These are phyloP conservation scores for Xylaria multiplex DNA, from an alignment of 2,329 filamentous ascomycete species.

Conservation along the genomic window DNA sequence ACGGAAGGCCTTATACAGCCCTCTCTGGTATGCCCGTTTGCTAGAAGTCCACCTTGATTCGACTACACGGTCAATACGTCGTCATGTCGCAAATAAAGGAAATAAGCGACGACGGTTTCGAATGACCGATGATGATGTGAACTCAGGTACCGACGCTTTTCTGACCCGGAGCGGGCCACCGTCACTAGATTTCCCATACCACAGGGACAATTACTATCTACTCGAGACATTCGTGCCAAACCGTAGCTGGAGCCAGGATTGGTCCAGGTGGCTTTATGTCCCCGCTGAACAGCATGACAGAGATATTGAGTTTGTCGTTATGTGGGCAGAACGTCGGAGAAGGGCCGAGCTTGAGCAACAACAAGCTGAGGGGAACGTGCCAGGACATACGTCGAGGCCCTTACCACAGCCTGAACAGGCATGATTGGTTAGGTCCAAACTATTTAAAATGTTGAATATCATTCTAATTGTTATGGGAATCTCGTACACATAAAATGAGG, in stretches of 20 bases:
- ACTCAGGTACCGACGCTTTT: slow-evolving; percentile 60
- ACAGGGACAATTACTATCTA: slow-evolving; percentile 68
- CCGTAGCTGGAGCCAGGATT: slow-evolving; percentile 61
- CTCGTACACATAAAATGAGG: neutral
- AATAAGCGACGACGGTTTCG: slow-evolving; percentile 58
- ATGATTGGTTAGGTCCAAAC: neutral
- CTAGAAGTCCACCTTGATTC: slow-evolving; percentile 60
- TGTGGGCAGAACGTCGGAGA: slow-evolving; percentile 41
- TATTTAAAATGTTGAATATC: neutral
- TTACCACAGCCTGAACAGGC: neutral
- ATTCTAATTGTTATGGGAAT: slow-evolving; percentile 5
- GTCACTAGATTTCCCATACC: slow-evolving; percentile 63
- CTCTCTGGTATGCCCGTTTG: slow-evolving; percentile 61
- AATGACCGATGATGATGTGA: slow-evolving; percentile 58
- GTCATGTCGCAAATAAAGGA: slow-evolving; percentile 60
- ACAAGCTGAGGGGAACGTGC: neutral
- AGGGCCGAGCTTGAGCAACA: slow-evolving; percentile 17
- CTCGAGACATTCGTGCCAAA: slow-evolving; percentile 67
- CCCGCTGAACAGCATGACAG: slow-evolving; percentile 53
- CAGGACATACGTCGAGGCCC: neutral
- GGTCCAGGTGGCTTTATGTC: slow-evolving; percentile 61
- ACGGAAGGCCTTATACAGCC: slow-evolving; percentile 56
- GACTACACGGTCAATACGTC: slow-evolving; percentile 56
- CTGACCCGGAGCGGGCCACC: slow-evolving; percentile 61
- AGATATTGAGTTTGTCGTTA: slow-evolving; percentile 50